Evolutionary conservation across 352 stramenopile species (phyloP), one percentile per base, ranked within the genome.

Genomic region (Pythium periplocum): DNA sequence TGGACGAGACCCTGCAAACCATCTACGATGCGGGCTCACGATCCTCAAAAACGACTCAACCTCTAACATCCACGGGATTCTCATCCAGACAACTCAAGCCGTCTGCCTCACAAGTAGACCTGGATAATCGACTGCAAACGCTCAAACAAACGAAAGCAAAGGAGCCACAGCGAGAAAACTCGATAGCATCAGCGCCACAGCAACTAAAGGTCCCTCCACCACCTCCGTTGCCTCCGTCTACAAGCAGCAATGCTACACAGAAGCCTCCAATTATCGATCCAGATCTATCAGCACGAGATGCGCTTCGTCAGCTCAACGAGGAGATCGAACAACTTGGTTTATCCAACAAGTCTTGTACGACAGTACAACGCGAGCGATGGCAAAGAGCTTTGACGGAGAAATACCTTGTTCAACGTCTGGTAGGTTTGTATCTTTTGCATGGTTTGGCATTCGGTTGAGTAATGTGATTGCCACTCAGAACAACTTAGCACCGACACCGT

Each of bases 1-100:
- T 84, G 42, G 69, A 84, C 49, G 71, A 84, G 37, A 78, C 71
- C 2, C 68, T 87, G 31, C 58, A 72, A 47, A 73, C 59, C 32
- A 77, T 87, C 54, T 75, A 87, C 55, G 54, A 51, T 7, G 40
- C 62, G 1, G 34, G 47, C 7, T 41, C 52, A 8, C 17, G 17
- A 26, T 31, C 43, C 43, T 26, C 17, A 26, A 26, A 26, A 31
- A 6, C 11, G 2, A 10, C 43, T 6, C 43, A 10, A 17, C 43
- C 6, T 31, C 17, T 26, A 26, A 26, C 30, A 38, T 17, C 45
- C 30, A 38, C 45, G n/a, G 17, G n/a, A 51, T 34, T 31, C 5
- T 31, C 45, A 2, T 10, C 45, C 17, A 26, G 17, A 26, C 17
- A 26, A 26, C 17, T 26, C 17, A 26, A 26, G 17, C 17, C 17